Evolutionary conservation across 1,284 basidiomycete species (phyloP).

Genomic region (Cystobasidiaceae sp.): DNA sequence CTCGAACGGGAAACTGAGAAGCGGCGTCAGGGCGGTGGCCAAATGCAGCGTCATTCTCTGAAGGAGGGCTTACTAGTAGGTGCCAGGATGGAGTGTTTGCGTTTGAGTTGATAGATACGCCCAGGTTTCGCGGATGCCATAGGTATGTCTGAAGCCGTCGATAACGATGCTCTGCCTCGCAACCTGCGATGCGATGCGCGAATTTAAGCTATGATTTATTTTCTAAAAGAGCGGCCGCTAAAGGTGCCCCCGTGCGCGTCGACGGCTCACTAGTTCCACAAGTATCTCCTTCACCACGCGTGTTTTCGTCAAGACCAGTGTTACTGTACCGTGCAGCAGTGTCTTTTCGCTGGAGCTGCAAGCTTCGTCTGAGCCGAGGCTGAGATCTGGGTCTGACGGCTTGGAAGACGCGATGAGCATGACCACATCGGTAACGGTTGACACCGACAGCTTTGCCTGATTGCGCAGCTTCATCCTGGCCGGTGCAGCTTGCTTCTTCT

Average conservation of each 20-base stretch:
- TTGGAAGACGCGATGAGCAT: conserved; percentile 14
- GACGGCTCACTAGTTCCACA: not conserved
- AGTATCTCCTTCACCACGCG: not conserved
- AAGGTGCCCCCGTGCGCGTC: not conserved
- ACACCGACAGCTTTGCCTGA: not conserved
- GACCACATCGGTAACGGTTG: conserved; percentile 8
- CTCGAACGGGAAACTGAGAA: conserved; percentile 16
- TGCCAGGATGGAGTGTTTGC: not conserved
- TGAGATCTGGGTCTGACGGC: not conserved
- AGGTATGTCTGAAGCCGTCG: conserved; percentile 17
- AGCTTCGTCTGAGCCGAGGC: not conserved
- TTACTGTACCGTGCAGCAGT: conserved; percentile 10
- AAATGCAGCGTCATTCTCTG: not conserved
- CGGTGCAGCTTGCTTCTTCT: not conserved
- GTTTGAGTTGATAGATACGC: not conserved
- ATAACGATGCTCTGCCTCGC: conserved; percentile 15
- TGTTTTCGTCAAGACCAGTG: not conserved
- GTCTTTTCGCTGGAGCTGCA: conserved; percentile 1
- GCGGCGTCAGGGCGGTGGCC: not conserved
- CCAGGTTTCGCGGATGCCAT: not conserved
- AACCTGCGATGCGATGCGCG: not conserved
- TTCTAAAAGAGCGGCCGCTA: not conserved
- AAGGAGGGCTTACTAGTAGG: not conserved
- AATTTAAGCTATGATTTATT: not conserved
- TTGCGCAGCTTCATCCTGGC: not conserved